Evolutionary conservation across 495 filamentous ascomycete genomes (phyloP).

Genomic region (Tuber magnatum): DNA sequence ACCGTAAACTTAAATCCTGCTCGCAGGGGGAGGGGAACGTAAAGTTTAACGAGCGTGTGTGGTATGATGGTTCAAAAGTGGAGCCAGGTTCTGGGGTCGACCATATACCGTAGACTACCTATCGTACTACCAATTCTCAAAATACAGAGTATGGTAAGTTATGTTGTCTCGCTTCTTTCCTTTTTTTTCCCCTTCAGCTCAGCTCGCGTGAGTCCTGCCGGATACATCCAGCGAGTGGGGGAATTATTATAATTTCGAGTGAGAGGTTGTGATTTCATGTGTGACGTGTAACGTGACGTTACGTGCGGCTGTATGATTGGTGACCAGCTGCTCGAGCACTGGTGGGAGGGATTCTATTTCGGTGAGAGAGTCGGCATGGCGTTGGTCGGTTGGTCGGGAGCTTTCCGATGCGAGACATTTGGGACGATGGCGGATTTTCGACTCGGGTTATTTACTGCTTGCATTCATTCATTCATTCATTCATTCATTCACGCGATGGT

Average conservation of each 20-base stretch:
- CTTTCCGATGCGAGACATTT: not conserved
- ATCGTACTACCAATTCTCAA: not conserved
- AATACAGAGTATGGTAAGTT: not conserved
- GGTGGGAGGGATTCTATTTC: not conserved
- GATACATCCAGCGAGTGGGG: not conserved
- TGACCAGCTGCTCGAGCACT: not conserved
- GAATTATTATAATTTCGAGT: not conserved
- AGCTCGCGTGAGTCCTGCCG: not conserved
- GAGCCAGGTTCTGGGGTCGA: not conserved
- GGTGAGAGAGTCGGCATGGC: not conserved
- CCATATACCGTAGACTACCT: no score
- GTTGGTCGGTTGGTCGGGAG: no score
- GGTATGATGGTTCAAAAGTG: not conserved
- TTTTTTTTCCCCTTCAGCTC: not conserved
- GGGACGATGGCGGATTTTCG: not conserved
- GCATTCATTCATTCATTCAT: no score
- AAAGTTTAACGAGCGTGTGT: not conserved
- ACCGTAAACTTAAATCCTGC: not conserved
- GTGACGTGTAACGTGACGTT: not conserved
- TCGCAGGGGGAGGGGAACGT: not conserved
- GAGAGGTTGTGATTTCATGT: not conserved
- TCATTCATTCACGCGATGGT: not conserved
- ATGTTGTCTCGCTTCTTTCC: not conserved
- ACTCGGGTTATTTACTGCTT: not conserved
- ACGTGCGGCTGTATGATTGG: slow-evolving; percentile 4